Evolutionary conservation across 1,139 yeast species (phyloP), one percentile per base, ranked within the genome.

Genomic region (Ogataea hybrid): DNA sequence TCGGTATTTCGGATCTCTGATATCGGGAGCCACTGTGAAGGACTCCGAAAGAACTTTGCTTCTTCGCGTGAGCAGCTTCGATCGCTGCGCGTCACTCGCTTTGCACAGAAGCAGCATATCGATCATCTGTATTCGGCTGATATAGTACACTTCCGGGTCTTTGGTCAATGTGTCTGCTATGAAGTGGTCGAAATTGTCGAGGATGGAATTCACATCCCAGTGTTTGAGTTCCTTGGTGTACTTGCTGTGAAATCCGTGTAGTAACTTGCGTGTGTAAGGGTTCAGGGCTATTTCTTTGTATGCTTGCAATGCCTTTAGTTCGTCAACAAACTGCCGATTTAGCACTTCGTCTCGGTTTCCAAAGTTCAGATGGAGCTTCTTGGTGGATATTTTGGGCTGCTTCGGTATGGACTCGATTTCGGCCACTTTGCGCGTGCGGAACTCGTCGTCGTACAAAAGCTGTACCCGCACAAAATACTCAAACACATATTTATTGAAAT

Each of bases 391-490:
- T 11, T 39, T 39, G 8, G 61, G 59, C 18, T 43, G 39, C 15
- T 22, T 22, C 3, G 58, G 52, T 6, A 54, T 48, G 5, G 32
- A 31, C 9, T 37, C 37, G 18, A 52, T 37, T 15, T 52, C 51
- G 2, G 45, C 28, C 1, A 58, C 59, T n/a, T 40, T 39, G 4
- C 39, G 33, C 11, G 39, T 42, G 15, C 34, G 42, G 37, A 40
- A 51, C 5, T 50, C 39, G 9, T 44, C 47, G 29, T 59, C 63
- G 29, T 42, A 49, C 12, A 58, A 42, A 9, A 58, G 42, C 30
- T 56, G 62, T 2, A 54, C 54, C 21, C 50, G 53, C 11, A 57
- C 23, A 32, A 48, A 57, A 32, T 49, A 48, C 30, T 58, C 60
- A 15, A 58, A 37, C 3, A 50, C 53, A 34, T 56, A 52, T 23